A percentile compares a stretch with the other conserved stretches of the same genome.
Evolutionary conservation across 2,329 filamentous ascomycete species (phyloP).

Genomic region (Aulographum hederae): DNA sequence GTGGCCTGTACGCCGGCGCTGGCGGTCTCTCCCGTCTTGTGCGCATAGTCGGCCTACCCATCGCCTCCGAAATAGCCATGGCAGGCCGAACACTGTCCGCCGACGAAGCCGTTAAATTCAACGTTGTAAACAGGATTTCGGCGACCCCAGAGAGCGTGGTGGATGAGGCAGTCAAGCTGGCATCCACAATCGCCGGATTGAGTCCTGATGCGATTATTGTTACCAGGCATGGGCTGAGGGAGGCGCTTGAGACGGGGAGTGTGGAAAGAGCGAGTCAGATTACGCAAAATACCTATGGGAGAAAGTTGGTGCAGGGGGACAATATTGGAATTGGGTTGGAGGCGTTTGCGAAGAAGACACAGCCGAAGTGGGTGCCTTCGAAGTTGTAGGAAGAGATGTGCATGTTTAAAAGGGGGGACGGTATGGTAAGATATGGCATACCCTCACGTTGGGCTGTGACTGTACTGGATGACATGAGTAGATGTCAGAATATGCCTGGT

Average conservation of each 20-base stretch:
- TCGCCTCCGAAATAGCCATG: conserved; percentile 31
- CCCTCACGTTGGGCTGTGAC: too few relatives aligned
- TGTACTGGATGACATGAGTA: too few relatives aligned
- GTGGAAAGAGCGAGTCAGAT: conserved; percentile 23
- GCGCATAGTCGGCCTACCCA: conserved; percentile 27
- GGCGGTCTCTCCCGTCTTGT: conserved; percentile 34
- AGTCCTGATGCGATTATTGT: conserved; percentile 22
- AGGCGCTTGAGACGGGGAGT: conserved; percentile 21
- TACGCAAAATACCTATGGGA: conserved; percentile 23
- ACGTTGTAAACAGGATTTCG: conserved; percentile 22
- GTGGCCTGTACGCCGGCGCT: conserved; percentile 34
- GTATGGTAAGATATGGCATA: too few relatives aligned
- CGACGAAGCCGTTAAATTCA: conserved; percentile 23
- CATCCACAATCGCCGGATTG: conserved; percentile 16
- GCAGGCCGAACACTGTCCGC: conserved; percentile 28
- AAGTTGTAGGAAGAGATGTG: too few relatives aligned
- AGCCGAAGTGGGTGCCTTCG: conserved; percentile 29
- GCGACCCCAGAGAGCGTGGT: conserved; percentile 15
- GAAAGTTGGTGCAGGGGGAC: conserved; percentile 22
- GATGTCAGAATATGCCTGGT: too few relatives aligned
- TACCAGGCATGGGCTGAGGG: conserved; percentile 20
- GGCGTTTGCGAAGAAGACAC: conserved; percentile 33
- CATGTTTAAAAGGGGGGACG: too few relatives aligned
- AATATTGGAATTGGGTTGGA: conserved; percentile 31
- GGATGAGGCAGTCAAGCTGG: conserved; percentile 18